Evolutionary conservation across 495 filamentous ascomycete genomes (phyloP), one percentile per base, ranked within the genome.

Genomic region (Aspergillus sclerotioniger): DNA sequence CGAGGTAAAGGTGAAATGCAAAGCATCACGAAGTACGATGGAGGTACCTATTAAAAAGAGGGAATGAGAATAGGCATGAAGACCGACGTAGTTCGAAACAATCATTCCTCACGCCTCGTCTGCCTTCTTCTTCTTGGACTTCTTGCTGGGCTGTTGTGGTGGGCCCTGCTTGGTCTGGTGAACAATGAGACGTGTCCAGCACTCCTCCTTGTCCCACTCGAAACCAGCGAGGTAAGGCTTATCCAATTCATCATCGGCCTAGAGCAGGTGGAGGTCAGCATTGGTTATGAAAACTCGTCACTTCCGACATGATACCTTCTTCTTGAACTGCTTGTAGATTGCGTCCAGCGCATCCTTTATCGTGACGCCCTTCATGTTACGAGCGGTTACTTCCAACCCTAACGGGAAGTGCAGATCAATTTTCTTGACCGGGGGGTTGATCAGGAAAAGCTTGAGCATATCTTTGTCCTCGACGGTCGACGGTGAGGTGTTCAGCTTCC

Each of bases 301-400:
- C 16, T 44, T 46, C 9, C 16, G 5, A 8, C 20, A 16, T 28
- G 10, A 43, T 76, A 90, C 92, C 86, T 91, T 86, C 85, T 96
- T 96, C 82, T 92, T 93, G 81, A 87, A 94, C 62, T 88, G 84
- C 79, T 96, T 96, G 82, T 94, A 79, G 78, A 96, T 96, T 63
- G 89, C 92, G 71, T 96, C 91, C 68, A 96, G 70, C 54, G 90
- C 92, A 74, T 96, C 92, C 78, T 95, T 96, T 79, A 96, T 90
- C 39, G 92, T 96, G 61, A 96, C 91, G 35, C 92, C 92, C 71
- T 93, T 92, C 58, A 89, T 72, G 71, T 96, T 96, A 61, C 92
- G 82, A 61, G 91, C 92, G 39, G 90, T 90, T 65, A 96, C 90
- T 61, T 91, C 87, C 8, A 91, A 77, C n/a, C 92, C 92, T 37